phyloP scores from a whole-genome alignment of 768 basidiomycete genomes.

The Kwoniella sp. region DNA sequence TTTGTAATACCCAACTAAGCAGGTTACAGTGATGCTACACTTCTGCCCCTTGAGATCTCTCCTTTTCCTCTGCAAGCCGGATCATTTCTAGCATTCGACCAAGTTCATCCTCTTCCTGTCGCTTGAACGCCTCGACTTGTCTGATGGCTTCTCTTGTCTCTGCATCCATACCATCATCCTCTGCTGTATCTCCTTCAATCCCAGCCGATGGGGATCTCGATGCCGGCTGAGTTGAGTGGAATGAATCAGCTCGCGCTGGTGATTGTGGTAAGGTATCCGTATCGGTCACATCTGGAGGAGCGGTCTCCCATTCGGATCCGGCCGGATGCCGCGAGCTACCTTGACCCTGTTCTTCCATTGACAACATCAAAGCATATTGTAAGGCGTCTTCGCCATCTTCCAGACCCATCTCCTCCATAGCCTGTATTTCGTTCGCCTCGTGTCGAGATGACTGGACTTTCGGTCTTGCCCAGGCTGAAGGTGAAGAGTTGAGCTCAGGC shows the following conservation, averaged over 20 bases:
- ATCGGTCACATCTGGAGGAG: not conserved
- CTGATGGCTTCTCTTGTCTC: constrained; percentile 31
- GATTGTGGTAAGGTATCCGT: not conserved
- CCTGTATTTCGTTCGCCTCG: constrained; percentile 31
- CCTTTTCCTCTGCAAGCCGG: constrained; percentile 29
- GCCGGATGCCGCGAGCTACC: not conserved
- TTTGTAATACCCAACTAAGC: too few relatives aligned
- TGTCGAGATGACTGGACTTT: constrained; percentile 14
- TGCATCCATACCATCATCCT: constrained; percentile 16
- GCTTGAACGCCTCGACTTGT: constrained; percentile 32
- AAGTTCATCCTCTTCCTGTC: constrained; percentile 40
- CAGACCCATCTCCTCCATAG: constrained; percentile 48
- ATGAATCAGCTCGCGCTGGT: not conserved
- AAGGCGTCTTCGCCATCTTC: constrained; percentile 50
- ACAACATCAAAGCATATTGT: constrained; percentile 53
- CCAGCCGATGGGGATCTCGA: not conserved
- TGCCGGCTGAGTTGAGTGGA: too few relatives aligned
- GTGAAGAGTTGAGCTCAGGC: constrained; percentile 23
- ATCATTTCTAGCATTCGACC: constrained; percentile 41
- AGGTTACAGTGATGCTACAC: too few relatives aligned
- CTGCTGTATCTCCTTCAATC: not conserved
- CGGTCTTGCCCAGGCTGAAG: not conserved
- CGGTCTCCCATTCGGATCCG: not conserved
- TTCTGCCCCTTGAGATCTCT: not conserved
- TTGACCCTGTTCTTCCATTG: constrained; percentile 36